Base-by-base conservation (phyloP, 169 alveolate species). In the Plasmodium inui region DNA sequence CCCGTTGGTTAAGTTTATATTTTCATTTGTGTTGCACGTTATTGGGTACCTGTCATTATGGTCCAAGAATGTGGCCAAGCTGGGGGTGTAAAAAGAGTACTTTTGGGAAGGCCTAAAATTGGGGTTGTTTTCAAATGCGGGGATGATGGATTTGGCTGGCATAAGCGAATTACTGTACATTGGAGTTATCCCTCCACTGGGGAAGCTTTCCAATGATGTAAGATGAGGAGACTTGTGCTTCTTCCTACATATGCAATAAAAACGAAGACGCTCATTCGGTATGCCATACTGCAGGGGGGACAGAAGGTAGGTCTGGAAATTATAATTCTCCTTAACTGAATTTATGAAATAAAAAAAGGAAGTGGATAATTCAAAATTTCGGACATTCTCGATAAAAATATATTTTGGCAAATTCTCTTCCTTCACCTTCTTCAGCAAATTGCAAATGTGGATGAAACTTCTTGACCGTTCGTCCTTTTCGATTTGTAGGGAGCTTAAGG, bases 261-360 rank as follows among this genome's bases (percentile, higher is more conserved):
- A 89, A 41, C 94, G 91, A 80, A 89, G 90, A 1, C 94, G 90
- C 26, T 89, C 94, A 61, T 89, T 89, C 17, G 94, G 94, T 61
- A 89, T 80, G 19, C 94, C 94, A 71, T 61, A 89, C 50, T 89
- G 94, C 17, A 89, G 71, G 2, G 94, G 94, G 6, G 94, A 89
- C 9, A 89, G 37, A 6, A 79, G 90, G 22, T 89, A 89, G 22
- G 94, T 89, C 28, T 89, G 84, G 53, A 89, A 89, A 89, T 57
- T 22, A 80, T 89, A 89, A 80, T 89, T 89, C 19, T 80, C 14
- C 82, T 89, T 78, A 67, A 89, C 82, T 28, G 79, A 89, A 78
- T 80, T 55, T 57, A 89, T 67, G 82, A 89, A 89, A 28, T 50
- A 89, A 41, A 89, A 79, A 89, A 89, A 89, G 53, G 94, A 89